Percentiles rank a stretch among this genome's conserved stretches.
phyloP scores from a whole-genome alignment of 257 asterid genomes.

The Plantago elongata region DNA sequence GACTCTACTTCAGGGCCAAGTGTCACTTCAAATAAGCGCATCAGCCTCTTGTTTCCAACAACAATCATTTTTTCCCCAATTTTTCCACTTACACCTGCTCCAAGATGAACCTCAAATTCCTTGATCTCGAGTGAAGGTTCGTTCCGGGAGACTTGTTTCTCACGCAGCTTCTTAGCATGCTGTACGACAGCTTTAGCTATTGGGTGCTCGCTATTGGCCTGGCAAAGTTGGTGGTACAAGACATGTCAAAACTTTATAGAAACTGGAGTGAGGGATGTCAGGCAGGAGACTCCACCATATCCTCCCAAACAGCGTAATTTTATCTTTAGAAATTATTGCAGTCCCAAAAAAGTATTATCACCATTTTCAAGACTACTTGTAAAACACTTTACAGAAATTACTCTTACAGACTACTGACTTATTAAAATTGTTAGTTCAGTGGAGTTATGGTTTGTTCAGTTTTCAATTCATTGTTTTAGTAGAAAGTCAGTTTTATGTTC shows the following conservation, averaged over 20 bases:
- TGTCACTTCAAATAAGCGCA: slow-evolving; percentile 52
- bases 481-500: too few relatives aligned
- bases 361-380: too few relatives aligned
- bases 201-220: slow-evolving; percentile 97
- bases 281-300: too few relatives aligned
- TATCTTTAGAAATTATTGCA: too few relatives aligned
- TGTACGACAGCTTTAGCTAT: slow-evolving; percentile 88
- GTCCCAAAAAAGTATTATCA: too few relatives aligned
- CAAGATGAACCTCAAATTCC: slow-evolving; percentile 84
- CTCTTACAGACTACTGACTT: too few relatives aligned
- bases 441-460: too few relatives aligned
- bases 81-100: slow-evolving; percentile 86
- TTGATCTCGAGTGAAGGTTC: slow-evolving; percentile 56
- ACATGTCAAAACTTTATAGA: slow-evolving; percentile 12
- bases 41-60: slow-evolving; percentile 85
- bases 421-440: too few relatives aligned
- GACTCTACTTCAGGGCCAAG: slow-evolving; percentile 53
- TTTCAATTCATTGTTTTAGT: too few relatives aligned
- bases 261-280: neutral
- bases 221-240: slow-evolving; percentile 14
- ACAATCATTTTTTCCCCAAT: slow-evolving; percentile 58
- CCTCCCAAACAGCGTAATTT: too few relatives aligned
- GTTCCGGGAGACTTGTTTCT: slow-evolving; percentile 35
- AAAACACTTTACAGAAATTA: too few relatives aligned
- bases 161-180: slow-evolving; percentile 58